Base-by-base conservation (phyloP, 495 filamentous ascomycete species). In the Friedmanniomyces simplex region DNA sequence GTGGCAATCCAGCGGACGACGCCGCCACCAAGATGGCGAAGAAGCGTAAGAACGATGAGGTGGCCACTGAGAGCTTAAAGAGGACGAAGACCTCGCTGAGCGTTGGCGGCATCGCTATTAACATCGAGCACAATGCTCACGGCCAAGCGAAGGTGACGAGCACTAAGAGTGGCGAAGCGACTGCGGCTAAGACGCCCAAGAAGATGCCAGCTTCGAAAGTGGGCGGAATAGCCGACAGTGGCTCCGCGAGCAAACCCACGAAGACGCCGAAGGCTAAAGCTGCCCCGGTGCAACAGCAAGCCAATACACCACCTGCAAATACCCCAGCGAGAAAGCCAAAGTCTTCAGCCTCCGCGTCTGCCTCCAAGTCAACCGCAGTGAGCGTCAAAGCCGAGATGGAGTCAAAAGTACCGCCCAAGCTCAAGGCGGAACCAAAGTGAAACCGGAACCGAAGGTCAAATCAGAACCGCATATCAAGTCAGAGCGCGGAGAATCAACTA, bases 401-500 rank as follows among this genome's bases (percentile, higher is more conserved):
- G 42, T 11, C 32, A 18, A 25, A 20, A 55, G 50, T 14, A 13
- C 18, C 10, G 21, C 42, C 32, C 12, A 37, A 59, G n/a, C 3
- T 34, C 13, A 37, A 54, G 10, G 3, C 8, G 20, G n/a, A 52
- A 16, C 18, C 7, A 37, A 54, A 1, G 24, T 49, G 26, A 58
- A 46, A 34, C 55, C 47, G 20, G 66, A 68, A 55, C 18, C 63
- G 0, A 60, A 54, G 13, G 18, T 26, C 10, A 62, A 55, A 42
- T 30, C 64, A 36, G 36, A 62, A 46, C 22, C 54, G 22, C 67
- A 51, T 10, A 32, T 59, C 8, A 66, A 63, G 30, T 20, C 60
- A 16, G n/a, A n/a, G n/a, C n/a, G n/a, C n/a, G n/a, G n/a, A n/a
- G 58, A 61, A 43, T 20, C 64, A 26, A 67, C 65, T 30, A 34